Conservation (phyloP, 495 filamentous ascomycete species). For the Cercophora scortea region DNA sequence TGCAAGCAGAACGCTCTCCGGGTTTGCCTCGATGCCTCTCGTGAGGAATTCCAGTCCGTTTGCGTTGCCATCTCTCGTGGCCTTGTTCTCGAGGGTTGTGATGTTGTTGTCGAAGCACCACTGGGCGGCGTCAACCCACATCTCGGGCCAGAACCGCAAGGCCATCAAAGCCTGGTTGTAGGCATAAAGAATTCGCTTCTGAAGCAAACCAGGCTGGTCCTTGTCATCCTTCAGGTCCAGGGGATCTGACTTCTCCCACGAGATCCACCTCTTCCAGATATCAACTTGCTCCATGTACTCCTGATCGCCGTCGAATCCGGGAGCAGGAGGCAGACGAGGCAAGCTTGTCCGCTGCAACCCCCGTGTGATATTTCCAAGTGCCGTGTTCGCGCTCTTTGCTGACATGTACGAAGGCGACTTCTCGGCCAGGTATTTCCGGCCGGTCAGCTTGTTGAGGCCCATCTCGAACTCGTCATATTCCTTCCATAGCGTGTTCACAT, state of each 20-base stretch:
- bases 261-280: conserved; percentile 87
- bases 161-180: conserved; percentile 95
- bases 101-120: conserved; percentile 78
- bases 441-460: conserved; percentile 81
- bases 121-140: conserved; percentile 92
- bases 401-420: conserved; percentile 89
- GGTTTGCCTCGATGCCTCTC: conserved; percentile 79
- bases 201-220: conserved; percentile 66
- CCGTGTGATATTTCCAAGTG: conserved; percentile 75
- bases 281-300: conserved; percentile 83
- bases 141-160: conserved; percentile 83
- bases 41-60: conserved; percentile 56
- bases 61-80: conserved; percentile 56
- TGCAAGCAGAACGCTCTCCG: conserved; percentile 82
- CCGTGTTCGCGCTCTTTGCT: conserved; percentile 74
- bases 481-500: conserved; percentile 80
- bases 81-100: conserved; percentile 50
- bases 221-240: conserved; percentile 77
- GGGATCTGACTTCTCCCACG: conserved; percentile 89
- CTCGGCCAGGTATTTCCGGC: conserved; percentile 87
- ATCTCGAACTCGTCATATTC: conserved; percentile 96
- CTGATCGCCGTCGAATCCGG: conserved; percentile 77
- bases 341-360: conserved; percentile 70
- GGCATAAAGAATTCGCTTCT: conserved; percentile 71
- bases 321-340: conserved; percentile 71